Evolutionary conservation across 192 early-diverging fungal species (phyloP).

Genomic region (Allomyces arbusculus): DNA sequence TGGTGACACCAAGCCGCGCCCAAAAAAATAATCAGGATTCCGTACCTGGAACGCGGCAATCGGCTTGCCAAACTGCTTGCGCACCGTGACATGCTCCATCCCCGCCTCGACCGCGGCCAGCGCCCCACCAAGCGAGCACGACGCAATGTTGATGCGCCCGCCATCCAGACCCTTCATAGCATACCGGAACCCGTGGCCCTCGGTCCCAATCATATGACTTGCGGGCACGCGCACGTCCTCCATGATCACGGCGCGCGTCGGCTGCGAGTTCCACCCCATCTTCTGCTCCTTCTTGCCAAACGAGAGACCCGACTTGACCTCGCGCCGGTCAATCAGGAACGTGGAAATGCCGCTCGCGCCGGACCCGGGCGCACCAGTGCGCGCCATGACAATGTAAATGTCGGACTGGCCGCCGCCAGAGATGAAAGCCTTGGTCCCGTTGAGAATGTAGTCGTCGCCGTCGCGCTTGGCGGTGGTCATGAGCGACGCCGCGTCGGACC

Average conservation of each 20-base stretch:
- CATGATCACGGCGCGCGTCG: conserved; percentile 31
- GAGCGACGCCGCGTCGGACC: conserved; percentile 41
- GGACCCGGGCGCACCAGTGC: conserved; percentile 19
- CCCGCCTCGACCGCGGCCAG: conserved; percentile 22
- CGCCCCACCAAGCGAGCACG: conserved; percentile 35
- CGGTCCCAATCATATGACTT: conserved; percentile 26
- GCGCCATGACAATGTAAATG: conserved; percentile 35
- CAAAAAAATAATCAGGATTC: too few species aligned
- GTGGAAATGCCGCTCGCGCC: conserved; percentile 32
- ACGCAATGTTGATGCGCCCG: conserved; percentile 33
- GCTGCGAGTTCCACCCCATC: conserved; percentile 39
- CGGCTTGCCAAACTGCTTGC: conserved; percentile 29
- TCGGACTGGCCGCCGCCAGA: conserved; percentile 26
- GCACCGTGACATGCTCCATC: conserved; percentile 15
- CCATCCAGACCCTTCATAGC: conserved; percentile 44
- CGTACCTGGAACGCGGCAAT: conserved; percentile 14
- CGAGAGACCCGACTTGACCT: conserved; percentile 29
- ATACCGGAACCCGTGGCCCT: conserved; percentile 36
- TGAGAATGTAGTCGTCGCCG: conserved; percentile 17
- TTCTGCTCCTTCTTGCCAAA: conserved; percentile 43
- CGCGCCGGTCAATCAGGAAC: conserved; percentile 17
- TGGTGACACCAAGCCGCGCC: too few species aligned
- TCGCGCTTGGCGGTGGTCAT: conserved; percentile 24
- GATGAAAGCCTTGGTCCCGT: conserved; percentile 23
- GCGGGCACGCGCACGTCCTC: conserved; percentile 30